phyloP scores from a whole-genome alignment of 768 basidiomycete species.

The Flagelloscypha sp. region DNA sequence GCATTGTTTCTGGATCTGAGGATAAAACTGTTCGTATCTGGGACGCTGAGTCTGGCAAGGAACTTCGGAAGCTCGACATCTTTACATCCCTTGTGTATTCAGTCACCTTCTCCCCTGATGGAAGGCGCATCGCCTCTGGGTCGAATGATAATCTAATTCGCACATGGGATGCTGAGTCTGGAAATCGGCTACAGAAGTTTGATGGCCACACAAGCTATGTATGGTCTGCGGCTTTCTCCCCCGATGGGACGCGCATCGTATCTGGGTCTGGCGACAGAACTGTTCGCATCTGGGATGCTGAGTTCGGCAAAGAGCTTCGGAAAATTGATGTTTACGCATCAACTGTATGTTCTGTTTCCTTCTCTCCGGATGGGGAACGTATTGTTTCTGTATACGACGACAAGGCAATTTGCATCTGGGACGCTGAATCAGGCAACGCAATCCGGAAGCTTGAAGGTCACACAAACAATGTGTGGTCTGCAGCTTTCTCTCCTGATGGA shows the following conservation, averaged over 20 bases:
- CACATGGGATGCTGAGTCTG: conserved; percentile 7
- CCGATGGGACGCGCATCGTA: conserved; percentile 8
- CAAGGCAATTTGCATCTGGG: conserved; percentile 2
- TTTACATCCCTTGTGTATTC: conserved; percentile 1
- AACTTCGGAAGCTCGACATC: conserved; percentile 3
- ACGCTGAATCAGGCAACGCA: conserved; percentile 1
- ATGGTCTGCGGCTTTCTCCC: conserved; percentile 7
- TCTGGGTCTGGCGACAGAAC: conserved; percentile 8
- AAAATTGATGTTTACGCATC: conserved; percentile 71
- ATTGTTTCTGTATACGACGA: conserved; percentile 2
- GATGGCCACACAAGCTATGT: not conserved
- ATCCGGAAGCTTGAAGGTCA: not conserved
- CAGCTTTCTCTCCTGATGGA: conserved; percentile 1
- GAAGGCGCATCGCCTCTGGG: conserved; percentile 6
- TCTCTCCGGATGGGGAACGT: conserved; percentile 37
- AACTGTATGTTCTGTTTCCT: conserved; percentile 76
- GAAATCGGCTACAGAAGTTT: not conserved
- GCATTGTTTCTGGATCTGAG: conserved; percentile 18
- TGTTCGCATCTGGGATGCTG: conserved; percentile 9
- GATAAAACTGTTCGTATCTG: conserved; percentile 1
- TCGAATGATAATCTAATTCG: conserved; percentile 6
- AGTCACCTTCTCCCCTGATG: conserved; percentile 9
- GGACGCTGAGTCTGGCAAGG: not conserved
- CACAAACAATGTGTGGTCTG: not conserved
- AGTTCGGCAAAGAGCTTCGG: conserved; percentile 28